phyloP scores from a whole-genome alignment of 2,329 filamentous ascomycete genomes.

The Chaetomium strumarium region DNA sequence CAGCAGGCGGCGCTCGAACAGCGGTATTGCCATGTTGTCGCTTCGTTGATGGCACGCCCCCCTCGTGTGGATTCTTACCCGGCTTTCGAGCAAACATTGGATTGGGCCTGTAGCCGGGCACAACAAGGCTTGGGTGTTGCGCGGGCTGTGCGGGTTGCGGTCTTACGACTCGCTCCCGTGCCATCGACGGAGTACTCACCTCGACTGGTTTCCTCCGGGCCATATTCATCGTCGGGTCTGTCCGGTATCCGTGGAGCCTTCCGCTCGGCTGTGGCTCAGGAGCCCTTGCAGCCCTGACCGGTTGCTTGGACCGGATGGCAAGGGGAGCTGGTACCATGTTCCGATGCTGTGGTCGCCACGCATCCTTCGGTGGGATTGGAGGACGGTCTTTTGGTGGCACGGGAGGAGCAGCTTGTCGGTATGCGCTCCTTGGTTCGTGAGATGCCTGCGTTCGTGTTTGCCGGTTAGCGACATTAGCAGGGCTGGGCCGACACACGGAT shows the following conservation, averaged over 20 bases:
- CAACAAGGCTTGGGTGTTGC: background rate
- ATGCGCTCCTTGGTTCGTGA: background rate
- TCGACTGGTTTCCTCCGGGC: background rate
- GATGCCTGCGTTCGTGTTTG: background rate
- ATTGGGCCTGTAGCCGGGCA: conserved; percentile 2
- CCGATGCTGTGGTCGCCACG: background rate
- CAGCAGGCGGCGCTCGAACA: too few relatives aligned
- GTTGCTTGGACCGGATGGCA: background rate
- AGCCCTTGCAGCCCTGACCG: background rate
- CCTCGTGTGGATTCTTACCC: background rate
- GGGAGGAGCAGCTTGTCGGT: background rate
- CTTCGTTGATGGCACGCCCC: background rate
- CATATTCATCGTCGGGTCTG: background rate
- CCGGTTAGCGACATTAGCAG: background rate
- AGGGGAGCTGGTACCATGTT: conserved; percentile 1
- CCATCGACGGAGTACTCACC: background rate
- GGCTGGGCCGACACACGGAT: background rate
- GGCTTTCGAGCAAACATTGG: background rate
- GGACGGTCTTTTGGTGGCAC: conserved; percentile 3
- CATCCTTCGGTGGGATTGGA: background rate
- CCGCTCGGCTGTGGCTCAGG: background rate
- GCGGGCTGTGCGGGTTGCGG: background rate
- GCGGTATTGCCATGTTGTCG: background rate
- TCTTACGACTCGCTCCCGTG: background rate
- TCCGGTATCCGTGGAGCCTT: background rate